Evolutionary conservation across 2,329 filamentous ascomycete genomes (phyloP), one percentile per base, ranked within the genome.

Genomic region (Leptographium radiaticola): DNA sequence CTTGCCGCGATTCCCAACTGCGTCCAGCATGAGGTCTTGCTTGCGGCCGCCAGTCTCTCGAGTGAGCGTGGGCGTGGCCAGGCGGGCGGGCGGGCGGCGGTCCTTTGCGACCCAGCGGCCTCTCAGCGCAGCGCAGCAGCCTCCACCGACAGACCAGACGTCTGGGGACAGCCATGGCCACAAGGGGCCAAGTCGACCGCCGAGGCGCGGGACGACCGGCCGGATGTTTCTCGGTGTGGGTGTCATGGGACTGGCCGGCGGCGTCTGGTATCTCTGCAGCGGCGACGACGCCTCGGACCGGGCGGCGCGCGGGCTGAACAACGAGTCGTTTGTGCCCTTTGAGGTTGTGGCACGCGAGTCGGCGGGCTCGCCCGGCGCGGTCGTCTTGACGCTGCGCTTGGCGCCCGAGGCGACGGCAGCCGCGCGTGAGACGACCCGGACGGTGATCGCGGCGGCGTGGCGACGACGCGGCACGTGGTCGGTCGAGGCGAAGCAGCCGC

Each of bases 401-500:
- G 50, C 49, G 33, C 34, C 20, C 13, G 63, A 64, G 16, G 20
- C 45, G 13, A 30, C 52, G 20, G 10, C 36, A 25, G 33, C n/a
- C 15, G 42, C 30, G 1, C 40, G 25, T 1, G 8, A 46, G 11
- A n/a, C 36, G 6, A 65, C 50, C 59, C 65, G 7, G 51, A 46
- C 40, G 55, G 40, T 62, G 58, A 2, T 67, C 61, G 11, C 65
- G 65, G 53, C 50, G 12, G 74, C 73, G 30, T 84, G 81, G 79
- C 67, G 68, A 45, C 31, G 33, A 1, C 74, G 79, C 54, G 85
- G 86, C 6, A 75, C 94, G 44, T 95, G 89, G 86, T 89, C 85
- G 58, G 84, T 97, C 38, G 86, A 96, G 71, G 82, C 95, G 64
- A 95, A 95, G 70, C 93, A 97, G 70, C 93, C 93, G 2, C 84